Evolutionary conservation across 163 green algal genomes (phyloP).

Genomic region (Scenedesmus sp.): DNA sequence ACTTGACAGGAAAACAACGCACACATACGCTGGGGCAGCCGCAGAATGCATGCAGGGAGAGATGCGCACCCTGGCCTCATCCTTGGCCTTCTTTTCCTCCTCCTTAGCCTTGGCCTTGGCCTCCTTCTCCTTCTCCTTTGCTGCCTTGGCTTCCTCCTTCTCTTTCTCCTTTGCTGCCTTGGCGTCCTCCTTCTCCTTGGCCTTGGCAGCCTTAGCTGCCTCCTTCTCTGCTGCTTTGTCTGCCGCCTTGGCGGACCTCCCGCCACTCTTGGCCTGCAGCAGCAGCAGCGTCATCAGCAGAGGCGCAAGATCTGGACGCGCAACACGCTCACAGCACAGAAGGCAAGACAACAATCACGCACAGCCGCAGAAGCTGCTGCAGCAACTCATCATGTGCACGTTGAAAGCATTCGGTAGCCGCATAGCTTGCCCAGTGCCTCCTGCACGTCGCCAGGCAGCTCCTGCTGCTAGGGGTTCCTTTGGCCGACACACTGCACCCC

Average conservation of each 20-base stretch:
- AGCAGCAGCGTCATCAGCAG: not conserved
- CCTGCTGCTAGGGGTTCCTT: too few species aligned
- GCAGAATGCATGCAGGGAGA: too few species aligned
- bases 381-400: too few species aligned
- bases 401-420: too few species aligned
- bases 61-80: not conserved
- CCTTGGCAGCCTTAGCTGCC: not conserved
- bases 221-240: not conserved
- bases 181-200: slow-evolving; percentile 24
- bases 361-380: too few species aligned
- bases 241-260: not conserved
- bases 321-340: too few species aligned
- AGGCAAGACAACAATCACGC: too few species aligned
- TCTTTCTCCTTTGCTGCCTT: slow-evolving; percentile 26
- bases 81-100: not conserved
- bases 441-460: not conserved
- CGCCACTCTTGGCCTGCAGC: slow-evolving; percentile 7
- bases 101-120: slow-evolving; percentile 30
- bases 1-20: too few species aligned
- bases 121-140: slow-evolving; percentile 24
- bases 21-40: too few species aligned
- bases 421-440: not conserved
- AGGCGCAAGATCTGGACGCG: too few species aligned
- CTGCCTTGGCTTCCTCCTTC: slow-evolving; percentile 2
- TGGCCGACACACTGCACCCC: too few species aligned